Evolutionary conservation across 331 rosid species (phyloP), one percentile per base, ranked within the genome.

Genomic region (Prunus yedoensis): DNA sequence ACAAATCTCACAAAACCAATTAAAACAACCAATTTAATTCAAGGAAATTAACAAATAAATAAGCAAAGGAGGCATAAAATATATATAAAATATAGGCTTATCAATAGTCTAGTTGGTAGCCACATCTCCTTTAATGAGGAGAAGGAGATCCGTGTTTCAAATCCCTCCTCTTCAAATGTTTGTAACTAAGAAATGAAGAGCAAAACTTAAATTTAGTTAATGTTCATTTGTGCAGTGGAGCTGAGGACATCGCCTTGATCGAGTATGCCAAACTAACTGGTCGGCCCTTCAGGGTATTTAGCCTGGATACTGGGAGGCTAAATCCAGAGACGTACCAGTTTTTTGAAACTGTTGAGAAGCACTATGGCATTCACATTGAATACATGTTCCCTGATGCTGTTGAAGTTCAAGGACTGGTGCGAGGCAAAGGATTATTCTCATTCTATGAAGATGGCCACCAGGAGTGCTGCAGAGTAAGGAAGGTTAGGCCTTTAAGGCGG

Each of bases 401-500:
- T 84, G 99, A 94, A 87, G 97, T 92, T 84, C 97, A 94, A 86
- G 99, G 88, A 45, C 86, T 94, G 66, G 97, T 94, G 18, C 83
- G 97, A 77, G 79, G 79, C 49, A 95, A 95, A 77, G 99, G 99
- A 21, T 79, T 95, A 72, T 95, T 92, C 82, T 95, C 97, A 17
- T 95, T 95, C 78, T 95, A 95, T n/a, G 96, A 95, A 87, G 99
- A 95, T 25, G 99, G 99, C 20, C 99, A 95, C 84, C 99, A 95
- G 79, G 99, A 95, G 75, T 95, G 99, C 96, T 95, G 97, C 89
- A 80, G 97, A 2, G 89, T 92, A 25, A 88, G 99, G 87, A 95
- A 95, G 85, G 99, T 95, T 81, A 89, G 97, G 68, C 97, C 97
- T 15, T 80, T 92, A 7, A 80, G 99, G 84, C 86, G 99, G 81